Evolutionary conservation across 768 basidiomycete species (phyloP).

Genomic region (Daedaleopsis sinensis): DNA sequence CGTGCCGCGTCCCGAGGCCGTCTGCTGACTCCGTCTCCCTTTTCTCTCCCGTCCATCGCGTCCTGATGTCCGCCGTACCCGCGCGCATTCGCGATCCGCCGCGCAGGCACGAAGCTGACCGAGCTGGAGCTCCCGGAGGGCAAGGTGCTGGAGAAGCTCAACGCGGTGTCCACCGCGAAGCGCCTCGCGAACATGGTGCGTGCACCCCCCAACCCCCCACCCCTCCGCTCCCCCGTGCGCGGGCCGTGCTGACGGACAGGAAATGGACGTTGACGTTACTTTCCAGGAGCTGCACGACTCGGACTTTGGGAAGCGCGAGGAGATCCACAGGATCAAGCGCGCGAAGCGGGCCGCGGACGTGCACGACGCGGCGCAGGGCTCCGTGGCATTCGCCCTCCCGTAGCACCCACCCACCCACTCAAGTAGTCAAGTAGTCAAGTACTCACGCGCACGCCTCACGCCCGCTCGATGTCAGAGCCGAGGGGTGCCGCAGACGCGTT

Average conservation of each 20-base stretch:
- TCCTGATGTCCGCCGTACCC: too few relatives aligned
- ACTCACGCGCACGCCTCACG: too few relatives aligned
- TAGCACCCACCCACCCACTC: neutral
- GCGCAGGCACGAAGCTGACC: slow-evolving; percentile 69
- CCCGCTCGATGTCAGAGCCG: too few relatives aligned
- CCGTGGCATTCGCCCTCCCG: neutral
- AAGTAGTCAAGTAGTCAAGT: too few relatives aligned
- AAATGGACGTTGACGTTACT: neutral
- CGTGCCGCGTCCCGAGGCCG: too few relatives aligned
- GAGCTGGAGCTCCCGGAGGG: slow-evolving; percentile 80
- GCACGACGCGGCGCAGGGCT: neutral
- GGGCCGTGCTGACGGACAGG: neutral
- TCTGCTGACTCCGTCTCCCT: neutral
- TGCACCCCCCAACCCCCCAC: slow-evolving; percentile 8
- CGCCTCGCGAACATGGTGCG: slow-evolving; percentile 91
- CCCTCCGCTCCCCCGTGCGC: too few relatives aligned
- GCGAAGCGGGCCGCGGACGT: slow-evolving; percentile 33
- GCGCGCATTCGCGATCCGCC: too few relatives aligned
- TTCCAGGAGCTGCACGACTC: slow-evolving; percentile 86
- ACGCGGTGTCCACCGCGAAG: slow-evolving; percentile 90
- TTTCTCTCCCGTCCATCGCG: neutral
- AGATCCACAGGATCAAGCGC: slow-evolving; percentile 72
- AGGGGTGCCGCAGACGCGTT: too few relatives aligned
- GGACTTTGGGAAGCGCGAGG: slow-evolving; percentile 87
- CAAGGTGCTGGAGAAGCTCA: slow-evolving; percentile 81